A percentile compares a stretch with the other conserved stretches of the same genome.
Conservation (phyloP, 148 eudicot genomes). For the Simmondsia chinensis region DNA sequence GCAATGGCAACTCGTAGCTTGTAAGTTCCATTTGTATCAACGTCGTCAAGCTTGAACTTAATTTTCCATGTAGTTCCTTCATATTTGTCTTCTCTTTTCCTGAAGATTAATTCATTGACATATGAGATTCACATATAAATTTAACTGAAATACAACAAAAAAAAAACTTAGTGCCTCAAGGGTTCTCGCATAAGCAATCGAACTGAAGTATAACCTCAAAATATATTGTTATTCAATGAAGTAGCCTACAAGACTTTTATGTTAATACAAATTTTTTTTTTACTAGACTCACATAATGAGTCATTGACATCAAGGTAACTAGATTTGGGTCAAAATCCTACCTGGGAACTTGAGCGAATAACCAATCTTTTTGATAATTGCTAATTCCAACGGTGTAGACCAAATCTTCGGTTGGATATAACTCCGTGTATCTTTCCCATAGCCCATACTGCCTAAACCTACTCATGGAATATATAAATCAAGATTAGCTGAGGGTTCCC, state of each 20-base stretch:
- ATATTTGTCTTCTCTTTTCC: constrained; percentile 44
- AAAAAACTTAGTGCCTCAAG: not conserved
- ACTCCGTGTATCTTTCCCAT: constrained; percentile 75
- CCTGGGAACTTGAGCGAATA: constrained; percentile 89
- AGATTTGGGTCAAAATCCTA: no score
- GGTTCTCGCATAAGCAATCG: no score
- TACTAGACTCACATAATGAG: no score
- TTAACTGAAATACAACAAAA: not conserved
- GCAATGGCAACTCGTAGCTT: constrained; percentile 72
- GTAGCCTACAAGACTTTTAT: no score
- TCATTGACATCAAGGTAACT: not conserved
- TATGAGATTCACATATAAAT: not conserved
- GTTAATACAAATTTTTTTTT: no score
- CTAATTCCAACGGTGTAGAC: constrained; percentile 56
- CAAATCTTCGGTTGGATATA: constrained; percentile 60
- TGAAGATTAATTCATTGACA: constrained; percentile 3
- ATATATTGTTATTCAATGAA: no score
- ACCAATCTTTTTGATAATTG: constrained; percentile 68
- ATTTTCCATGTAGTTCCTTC: constrained; percentile 88
- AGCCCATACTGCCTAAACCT: constrained; percentile 88
- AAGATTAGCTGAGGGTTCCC: no score
- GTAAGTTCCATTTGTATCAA: constrained; percentile 40
- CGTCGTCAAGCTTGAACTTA: constrained; percentile 54
- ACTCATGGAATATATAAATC: no score
- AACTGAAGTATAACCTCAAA: no score